Evolutionary conservation across 2,329 filamentous ascomycete genomes (phyloP).

Genomic region (Clarireedia paspali): DNA sequence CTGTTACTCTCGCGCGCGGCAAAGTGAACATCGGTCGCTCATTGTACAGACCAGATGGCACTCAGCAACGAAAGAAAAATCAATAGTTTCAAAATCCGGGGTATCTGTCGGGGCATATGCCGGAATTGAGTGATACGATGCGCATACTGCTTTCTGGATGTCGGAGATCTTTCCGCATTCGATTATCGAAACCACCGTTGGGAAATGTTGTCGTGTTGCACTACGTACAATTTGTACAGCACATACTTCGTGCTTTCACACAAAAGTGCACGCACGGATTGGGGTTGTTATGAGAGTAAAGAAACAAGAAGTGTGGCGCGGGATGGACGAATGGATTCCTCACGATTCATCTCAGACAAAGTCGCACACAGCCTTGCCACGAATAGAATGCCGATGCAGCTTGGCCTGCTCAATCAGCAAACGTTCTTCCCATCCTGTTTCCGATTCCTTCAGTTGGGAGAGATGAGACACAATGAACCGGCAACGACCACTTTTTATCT

Average conservation of each 20-base stretch:
- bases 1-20: constrained; percentile 8
- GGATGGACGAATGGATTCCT: constrained; percentile 6
- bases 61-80: neutral
- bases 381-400: neutral
- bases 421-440: neutral
- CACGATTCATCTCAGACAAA: neutral
- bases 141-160: neutral
- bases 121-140: neutral
- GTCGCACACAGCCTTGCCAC: constrained; percentile 5
- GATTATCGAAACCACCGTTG: constrained; percentile 2
- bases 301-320: constrained; percentile 5
- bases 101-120: neutral
- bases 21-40: neutral
- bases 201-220: neutral
- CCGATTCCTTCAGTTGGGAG: neutral
- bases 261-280: neutral
- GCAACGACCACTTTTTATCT: neutral
- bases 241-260: neutral
- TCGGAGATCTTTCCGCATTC: constrained; percentile 1
- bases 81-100: constrained; percentile 6
- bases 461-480: neutral
- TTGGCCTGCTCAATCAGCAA: neutral
- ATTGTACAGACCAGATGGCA: neutral
- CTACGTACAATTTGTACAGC: neutral
- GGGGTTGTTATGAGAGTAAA: neutral